Base-by-base conservation (phyloP, 352 stramenopile species). In the Chrysophaeum taylorii region DNA sequence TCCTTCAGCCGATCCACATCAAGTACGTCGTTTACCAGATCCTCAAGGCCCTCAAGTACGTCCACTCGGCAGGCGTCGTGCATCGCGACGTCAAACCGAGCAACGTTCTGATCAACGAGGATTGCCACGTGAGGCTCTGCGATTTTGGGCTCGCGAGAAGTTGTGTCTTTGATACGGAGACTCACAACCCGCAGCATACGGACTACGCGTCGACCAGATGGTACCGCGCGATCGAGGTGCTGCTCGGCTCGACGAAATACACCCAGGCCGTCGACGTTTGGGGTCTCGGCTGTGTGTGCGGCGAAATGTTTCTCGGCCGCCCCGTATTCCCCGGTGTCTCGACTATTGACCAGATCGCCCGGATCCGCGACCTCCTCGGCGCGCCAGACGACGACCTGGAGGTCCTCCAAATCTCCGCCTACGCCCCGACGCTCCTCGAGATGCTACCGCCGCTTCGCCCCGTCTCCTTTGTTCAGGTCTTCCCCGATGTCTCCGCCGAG, bases 11-110 rank as follows among this genome's bases (percentile, higher is more conserved):
- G 4, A 87, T 63, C 5, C 52, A 63, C 45, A 79, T 89, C 66
- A 88, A 88, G 72, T 89, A 88, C 69, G 87, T 89, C 70, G 72
- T 89, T 45, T 89, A 89, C 64, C 84, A 89, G 70, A 87, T 88
- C 78, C 83, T 89, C n/a, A 88, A 82, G n/a, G 52, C 52, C 7
- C 52, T 63, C n/a, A 63, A 63, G n/a, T 63, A 41, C 25, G 33
- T 25, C 80, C 84, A 29, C 63, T 88, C 63, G 75, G 88, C 37
- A 70, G 69, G 82, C 31, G 82, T 91, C 43, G 73, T 91, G 36
- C 85, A 91, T 69, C 83, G 85, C 29, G 85, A 91, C 69, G 84
- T 91, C 73, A 91, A 91, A 75, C 52, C 52, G 7, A 41, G 27
- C 15, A 63, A 63, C 25, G 5, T 63, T 23, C n/a, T 63, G 4